Base-by-base conservation (phyloP, 2,329 filamentous ascomycete species). In the Emericellopsis cladophorae region DNA sequence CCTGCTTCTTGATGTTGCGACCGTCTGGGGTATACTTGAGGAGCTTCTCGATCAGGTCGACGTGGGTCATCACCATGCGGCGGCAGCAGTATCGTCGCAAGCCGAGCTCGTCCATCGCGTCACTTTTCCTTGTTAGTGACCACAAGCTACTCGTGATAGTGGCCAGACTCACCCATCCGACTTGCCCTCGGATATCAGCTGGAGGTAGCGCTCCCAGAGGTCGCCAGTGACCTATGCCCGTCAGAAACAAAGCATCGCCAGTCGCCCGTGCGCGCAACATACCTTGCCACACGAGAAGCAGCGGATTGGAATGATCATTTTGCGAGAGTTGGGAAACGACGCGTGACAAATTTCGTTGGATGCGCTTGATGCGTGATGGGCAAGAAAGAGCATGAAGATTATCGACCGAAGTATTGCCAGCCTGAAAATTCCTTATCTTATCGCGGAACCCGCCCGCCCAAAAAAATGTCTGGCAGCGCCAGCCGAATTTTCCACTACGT, bases 281-380 rank as follows among this genome's bases (percentile, higher is more conserved):
- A 95, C 92, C 85, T 98, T 98, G 64, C 92, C 92, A 64, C 92
- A 98, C 44, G 92, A 96, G 67, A 98, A 98, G 69, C 92, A 98
- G 52, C 92, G 87, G 50, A 98, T 86, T 3, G 92, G 92, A 52
- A 98, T 96, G 65, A 98, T 98, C 92, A 98, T 98, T 43, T 66
- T 83, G 67, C 50, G 46, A 36, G 22, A 31, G 15, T 36, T 29
- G 31, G 22, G n/a, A 40, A 38, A 6, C 26, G 36, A 24, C 24
- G 34, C 24, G 34, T 7, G 34, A 22, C 16, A 36, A 12, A 36
- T 9, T 29, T 29, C 26, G 26, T 29, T 9, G 8, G 26, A 29
- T 29, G 26, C 26, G 26, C 26, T 12, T 9, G 23, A 4, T 9
- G 36, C 34, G 23, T 22, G 15, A 31, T 29, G 23, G 34, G 16